Percentiles rank a stretch among this genome's conserved stretches.
phyloP scores from a whole-genome alignment of 2,329 filamentous ascomycete species.

The Capronia americana region DNA sequence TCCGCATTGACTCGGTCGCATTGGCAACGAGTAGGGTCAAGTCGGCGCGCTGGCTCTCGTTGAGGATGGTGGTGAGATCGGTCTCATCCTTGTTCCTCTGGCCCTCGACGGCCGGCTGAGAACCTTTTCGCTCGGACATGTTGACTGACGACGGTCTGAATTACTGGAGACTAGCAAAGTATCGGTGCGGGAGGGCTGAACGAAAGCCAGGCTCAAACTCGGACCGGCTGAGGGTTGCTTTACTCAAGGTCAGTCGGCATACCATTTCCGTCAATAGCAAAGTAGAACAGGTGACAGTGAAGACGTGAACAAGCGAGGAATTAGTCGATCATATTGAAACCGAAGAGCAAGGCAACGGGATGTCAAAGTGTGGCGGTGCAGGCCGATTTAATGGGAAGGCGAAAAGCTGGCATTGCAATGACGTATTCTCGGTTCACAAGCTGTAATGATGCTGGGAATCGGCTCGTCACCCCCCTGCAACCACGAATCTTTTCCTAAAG shows the following conservation, averaged over 20 bases:
- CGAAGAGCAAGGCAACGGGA: background rate
- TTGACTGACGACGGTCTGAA: background rate
- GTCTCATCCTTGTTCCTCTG: constrained; percentile 38
- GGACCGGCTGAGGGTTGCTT: background rate
- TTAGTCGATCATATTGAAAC: background rate
- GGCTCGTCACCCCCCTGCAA: background rate
- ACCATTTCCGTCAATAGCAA: background rate
- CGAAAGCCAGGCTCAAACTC: background rate
- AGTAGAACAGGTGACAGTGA: background rate
- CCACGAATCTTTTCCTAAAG: background rate
- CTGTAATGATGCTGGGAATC: constrained; percentile 9
- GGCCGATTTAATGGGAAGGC: background rate
- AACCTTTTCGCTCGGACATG: constrained; percentile 23
- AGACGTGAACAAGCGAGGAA: background rate
- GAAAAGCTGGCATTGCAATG: constrained; percentile 18
- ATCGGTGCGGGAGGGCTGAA: background rate
- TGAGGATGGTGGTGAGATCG: constrained; percentile 51
- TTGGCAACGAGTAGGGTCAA: constrained; percentile 51
- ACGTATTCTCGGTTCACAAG: constrained; percentile 15
- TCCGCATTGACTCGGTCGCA: constrained; percentile 51
- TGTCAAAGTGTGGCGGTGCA: constrained; percentile 35
- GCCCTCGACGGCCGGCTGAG: constrained; percentile 25
- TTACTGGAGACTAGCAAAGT: background rate
- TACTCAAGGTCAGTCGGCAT: background rate
- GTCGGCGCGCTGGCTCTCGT: constrained; percentile 51